Base-by-base conservation (phyloP, 805 yeast genomes). In the Kluyveromyces dobzhanskii region DNA sequence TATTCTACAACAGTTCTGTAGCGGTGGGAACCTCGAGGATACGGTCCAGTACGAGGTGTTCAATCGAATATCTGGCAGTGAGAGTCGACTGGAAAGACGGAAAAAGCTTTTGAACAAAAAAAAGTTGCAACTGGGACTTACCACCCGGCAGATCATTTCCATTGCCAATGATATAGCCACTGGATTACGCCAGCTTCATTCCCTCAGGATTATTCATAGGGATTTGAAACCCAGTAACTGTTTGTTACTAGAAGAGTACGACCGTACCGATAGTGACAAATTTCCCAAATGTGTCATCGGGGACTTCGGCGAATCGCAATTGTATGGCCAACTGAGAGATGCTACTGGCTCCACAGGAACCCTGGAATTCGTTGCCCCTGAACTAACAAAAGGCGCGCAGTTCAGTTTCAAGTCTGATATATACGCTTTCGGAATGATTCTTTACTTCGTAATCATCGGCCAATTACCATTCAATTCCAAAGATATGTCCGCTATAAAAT, bases 201-300 rank as follows among this genome's bases (percentile, higher is more conserved):
- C 66, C 7, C 73, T 76, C 41, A 85, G 86, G 21, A 77, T 86
- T 23, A 72, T 87, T n/a, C 96, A 87, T 53, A 68, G 96, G 23
- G 96, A 87, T 57, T 65, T 87, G 44, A 87, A 87, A 50, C 96
- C 96, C 0, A 83, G 94, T 1, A 87, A 87, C 51, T 85, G 95
- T 61, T 64, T 87, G 19, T 61, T 87, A 35, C 41, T 65, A 2
- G 47, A 50, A 3, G 44, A 48, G 18, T 62, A 54, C 33, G 39
- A 45, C 9, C 44, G 43, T 14, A 50, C 43, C 3, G 48, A 53
- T 17, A 54, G 50, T 17, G 42, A 41, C 10, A 43, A 44, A 18
- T 64, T 80, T 10, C 95, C 95, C 0, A 72, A 69, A n/a, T 74
- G 85, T 2, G 66, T 85, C 11, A 88, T 87, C 10, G 79, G 94